Percentiles rank a stretch among this genome's conserved stretches.
These are phyloP conservation scores for Microcos paniculata DNA, from an alignment of 345 rosid species.

Conservation along the genomic window DNA sequence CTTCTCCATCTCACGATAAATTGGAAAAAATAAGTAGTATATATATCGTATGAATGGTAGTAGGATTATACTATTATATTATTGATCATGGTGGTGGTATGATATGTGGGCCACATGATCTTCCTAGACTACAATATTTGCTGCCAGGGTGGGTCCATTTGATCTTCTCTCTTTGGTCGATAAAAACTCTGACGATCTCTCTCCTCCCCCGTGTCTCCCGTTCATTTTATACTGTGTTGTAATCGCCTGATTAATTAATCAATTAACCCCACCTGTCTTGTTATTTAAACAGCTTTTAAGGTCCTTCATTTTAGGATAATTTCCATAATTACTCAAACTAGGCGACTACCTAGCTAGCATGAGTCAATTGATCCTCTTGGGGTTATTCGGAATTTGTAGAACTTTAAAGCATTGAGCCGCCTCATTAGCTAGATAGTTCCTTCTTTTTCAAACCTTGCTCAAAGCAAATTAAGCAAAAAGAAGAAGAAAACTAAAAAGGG, in stretches of 20 bases:
- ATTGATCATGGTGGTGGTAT: not conserved
- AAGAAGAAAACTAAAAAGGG: too few relatives aligned
- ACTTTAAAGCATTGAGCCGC: too few relatives aligned
- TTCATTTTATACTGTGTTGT: not conserved
- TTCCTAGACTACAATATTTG: not conserved
- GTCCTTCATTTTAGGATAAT: too few relatives aligned
- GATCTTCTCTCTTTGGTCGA: constrained; percentile 16
- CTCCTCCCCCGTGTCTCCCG: constrained; percentile 16
- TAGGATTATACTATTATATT: not conserved
- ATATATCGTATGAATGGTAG: too few relatives aligned
- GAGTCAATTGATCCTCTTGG: too few relatives aligned
- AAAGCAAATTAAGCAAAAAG: too few relatives aligned
- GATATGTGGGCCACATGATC: constrained; percentile 24
- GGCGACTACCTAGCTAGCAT: too few relatives aligned
- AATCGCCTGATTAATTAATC: not conserved
- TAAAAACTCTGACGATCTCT: constrained; percentile 11
- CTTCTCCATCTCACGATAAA: not conserved
- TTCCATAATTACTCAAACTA: too few relatives aligned
- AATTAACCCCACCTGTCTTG: not conserved
- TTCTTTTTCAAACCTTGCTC: too few relatives aligned
- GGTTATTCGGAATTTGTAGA: too few relatives aligned
- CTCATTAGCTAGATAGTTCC: too few relatives aligned
- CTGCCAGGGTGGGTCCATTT: constrained; percentile 24
- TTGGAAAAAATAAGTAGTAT: not conserved
- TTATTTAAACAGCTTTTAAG: not conserved